Conservation (phyloP, 805 yeast genomes). For the Suhomyces emberorum region DNA sequence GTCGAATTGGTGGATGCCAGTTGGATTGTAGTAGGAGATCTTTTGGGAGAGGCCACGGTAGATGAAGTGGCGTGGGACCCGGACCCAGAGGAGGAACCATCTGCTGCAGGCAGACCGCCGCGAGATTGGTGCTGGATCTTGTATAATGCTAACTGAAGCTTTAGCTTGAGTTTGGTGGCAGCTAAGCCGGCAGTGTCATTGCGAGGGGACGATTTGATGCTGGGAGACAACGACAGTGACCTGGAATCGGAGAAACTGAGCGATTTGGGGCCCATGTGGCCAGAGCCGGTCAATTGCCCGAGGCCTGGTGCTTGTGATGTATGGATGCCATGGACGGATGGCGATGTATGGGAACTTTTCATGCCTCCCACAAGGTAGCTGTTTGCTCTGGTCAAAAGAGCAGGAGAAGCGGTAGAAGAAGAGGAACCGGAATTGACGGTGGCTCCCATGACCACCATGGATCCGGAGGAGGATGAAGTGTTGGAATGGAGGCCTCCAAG, state of each 20-base stretch:
- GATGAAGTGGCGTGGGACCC: neutral
- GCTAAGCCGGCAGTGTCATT: constrained; percentile 38
- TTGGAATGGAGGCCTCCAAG: neutral
- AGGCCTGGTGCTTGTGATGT: too few species aligned
- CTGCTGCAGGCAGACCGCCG: neutral
- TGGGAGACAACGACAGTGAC: constrained; percentile 10
- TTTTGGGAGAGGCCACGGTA: neutral
- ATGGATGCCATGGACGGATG: neutral
- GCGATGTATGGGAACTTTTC: neutral
- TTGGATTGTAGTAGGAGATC: neutral
- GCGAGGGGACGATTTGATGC: constrained; percentile 6
- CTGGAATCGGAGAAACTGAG: constrained; percentile 27
- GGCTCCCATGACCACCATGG: constrained; percentile 1
- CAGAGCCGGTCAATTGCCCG: neutral
- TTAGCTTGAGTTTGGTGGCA: constrained; percentile 42
- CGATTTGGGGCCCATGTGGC: constrained; percentile 6
- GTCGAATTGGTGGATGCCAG: neutral
- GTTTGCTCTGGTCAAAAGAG: neutral
- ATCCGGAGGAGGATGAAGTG: neutral
- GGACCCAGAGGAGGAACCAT: neutral
- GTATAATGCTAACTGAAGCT: constrained; percentile 40
- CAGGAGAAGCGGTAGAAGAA: neutral
- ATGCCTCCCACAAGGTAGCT: neutral
- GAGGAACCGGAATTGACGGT: neutral
- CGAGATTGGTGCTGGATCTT: constrained; percentile 27